Evolutionary conservation across 2,329 filamentous ascomycete genomes (phyloP).

Genomic region (Fusarium transvaalense): DNA sequence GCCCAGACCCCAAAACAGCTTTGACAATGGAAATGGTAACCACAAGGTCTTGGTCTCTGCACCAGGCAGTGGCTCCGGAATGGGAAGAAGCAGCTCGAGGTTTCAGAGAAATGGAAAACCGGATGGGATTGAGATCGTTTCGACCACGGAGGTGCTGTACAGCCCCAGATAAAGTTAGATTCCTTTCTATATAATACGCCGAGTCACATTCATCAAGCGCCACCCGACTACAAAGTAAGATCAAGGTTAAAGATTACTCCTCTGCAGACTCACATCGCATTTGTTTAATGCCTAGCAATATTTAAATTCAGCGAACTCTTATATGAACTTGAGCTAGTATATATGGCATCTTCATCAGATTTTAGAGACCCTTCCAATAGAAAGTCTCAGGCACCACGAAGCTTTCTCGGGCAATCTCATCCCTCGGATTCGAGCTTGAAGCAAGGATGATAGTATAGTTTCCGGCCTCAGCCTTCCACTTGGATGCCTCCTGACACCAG

Average conservation of each 20-base stretch:
- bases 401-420: constrained; percentile 22
- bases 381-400: constrained; percentile 23
- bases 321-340: accelerated
- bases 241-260: accelerated
- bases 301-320: no score
- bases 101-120: not conserved
- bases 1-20: constrained; percentile 17
- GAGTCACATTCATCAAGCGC: no score
- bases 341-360: accelerated
- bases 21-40: not conserved
- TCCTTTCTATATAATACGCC: not conserved
- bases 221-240: accelerated
- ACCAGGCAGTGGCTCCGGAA: not conserved
- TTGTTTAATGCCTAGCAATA: no score
- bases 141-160: constrained; percentile 32
- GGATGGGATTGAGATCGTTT: constrained; percentile 36
- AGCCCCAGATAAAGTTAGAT: constrained; percentile 19
- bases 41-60: constrained; percentile 30
- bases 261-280: no score
- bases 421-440: constrained; percentile 33
- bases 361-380: constrained; percentile 31
- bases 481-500: constrained; percentile 33
- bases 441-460: constrained; percentile 37
- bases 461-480: constrained; percentile 40
- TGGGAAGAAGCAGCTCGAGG: not conserved